Percentiles rank a stretch among this genome's conserved stretches.
Evolutionary conservation across 1,284 basidiomycete genomes (phyloP).

Genomic region (Ceratobasidium sp.): DNA sequence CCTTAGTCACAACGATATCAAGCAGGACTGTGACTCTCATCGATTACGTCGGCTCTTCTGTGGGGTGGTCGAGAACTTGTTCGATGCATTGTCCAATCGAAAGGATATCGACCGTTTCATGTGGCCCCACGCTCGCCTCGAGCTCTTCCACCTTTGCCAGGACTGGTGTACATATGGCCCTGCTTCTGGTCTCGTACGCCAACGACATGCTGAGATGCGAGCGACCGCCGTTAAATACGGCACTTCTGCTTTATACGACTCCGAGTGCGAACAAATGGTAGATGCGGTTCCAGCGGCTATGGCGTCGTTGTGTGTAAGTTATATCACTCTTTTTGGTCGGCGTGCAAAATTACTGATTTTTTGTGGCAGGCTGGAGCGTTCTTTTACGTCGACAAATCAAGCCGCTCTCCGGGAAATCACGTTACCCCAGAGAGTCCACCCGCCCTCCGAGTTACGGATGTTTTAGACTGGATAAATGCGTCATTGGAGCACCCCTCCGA

Average conservation of each 20-base stretch:
- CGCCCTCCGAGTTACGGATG: constrained; percentile 25
- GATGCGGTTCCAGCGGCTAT: constrained; percentile 85
- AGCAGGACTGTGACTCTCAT: constrained; percentile 84
- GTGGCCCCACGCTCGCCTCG: constrained; percentile 78
- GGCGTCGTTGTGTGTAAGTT: constrained; percentile 85
- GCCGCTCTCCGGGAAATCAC: constrained; percentile 37
- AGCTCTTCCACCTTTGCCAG: constrained; percentile 88
- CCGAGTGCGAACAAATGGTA: constrained; percentile 68
- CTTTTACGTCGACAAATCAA: constrained; percentile 67
- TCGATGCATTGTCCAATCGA: constrained; percentile 73
- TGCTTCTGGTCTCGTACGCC: constrained; percentile 80
- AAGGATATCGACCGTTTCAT: constrained; percentile 81
- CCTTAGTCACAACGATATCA: constrained; percentile 77
- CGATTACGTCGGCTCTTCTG: constrained; percentile 91
- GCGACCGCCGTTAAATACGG: constrained; percentile 68
- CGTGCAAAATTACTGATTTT: constrained; percentile 43
- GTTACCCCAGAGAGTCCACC: constrained; percentile 26
- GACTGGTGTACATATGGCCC: constrained; percentile 94
- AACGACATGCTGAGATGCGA: constrained; percentile 81
- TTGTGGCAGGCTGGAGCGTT: constrained; percentile 75
- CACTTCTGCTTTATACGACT: constrained; percentile 49
- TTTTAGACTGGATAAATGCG: constrained; percentile 54
- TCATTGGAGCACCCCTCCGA: constrained; percentile 45
- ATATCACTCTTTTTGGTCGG: constrained; percentile 6
- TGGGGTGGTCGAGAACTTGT: constrained; percentile 87